Evolutionary conservation across 768 basidiomycete species (phyloP).

Genomic region (Lactarius deliciosus): DNA sequence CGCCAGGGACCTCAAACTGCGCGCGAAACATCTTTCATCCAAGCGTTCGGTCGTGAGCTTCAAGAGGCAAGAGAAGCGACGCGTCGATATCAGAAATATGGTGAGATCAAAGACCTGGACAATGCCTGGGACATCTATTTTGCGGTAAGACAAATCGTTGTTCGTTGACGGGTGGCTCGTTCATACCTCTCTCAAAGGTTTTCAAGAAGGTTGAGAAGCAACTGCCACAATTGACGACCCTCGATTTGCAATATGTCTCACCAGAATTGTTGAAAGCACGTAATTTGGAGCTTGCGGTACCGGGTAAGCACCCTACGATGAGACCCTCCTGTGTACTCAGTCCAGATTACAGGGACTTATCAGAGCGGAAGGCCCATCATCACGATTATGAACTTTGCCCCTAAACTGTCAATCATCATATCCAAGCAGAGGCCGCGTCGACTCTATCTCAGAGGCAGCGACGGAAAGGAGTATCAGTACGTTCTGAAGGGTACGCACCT

Average conservation of each 20-base stretch:
- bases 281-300: slow-evolving; percentile 92
- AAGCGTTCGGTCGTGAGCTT: slow-evolving; percentile 90
- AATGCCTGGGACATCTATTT: slow-evolving; percentile 99
- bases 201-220: slow-evolving; percentile 97
- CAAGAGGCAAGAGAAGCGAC: slow-evolving; percentile 91
- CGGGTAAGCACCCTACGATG: slow-evolving; percentile 53
- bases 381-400: slow-evolving; percentile 78
- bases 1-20: slow-evolving; percentile 87
- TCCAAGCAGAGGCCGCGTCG: slow-evolving; percentile 97
- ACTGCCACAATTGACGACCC: slow-evolving; percentile 78
- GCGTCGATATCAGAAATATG: slow-evolving; percentile 78
- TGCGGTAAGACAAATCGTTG: slow-evolving; percentile 50
- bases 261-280: slow-evolving; percentile 86
- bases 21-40: slow-evolving; percentile 91
- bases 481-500: slow-evolving; percentile 72
- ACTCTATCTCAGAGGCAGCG: slow-evolving; percentile 81
- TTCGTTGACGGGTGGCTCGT: neutral
- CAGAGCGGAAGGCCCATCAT: slow-evolving; percentile 84
- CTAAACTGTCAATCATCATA: slow-evolving; percentile 89
- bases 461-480: slow-evolving; percentile 93
- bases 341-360: slow-evolving; percentile 70
- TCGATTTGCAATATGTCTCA: slow-evolving; percentile 97
- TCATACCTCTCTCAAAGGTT: slow-evolving; percentile 49
- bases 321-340: neutral
- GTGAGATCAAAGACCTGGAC: slow-evolving; percentile 87